Evolutionary conservation across 129 eudicot species (phyloP).

Genomic region (Helichrysum umbraculigerum): DNA sequence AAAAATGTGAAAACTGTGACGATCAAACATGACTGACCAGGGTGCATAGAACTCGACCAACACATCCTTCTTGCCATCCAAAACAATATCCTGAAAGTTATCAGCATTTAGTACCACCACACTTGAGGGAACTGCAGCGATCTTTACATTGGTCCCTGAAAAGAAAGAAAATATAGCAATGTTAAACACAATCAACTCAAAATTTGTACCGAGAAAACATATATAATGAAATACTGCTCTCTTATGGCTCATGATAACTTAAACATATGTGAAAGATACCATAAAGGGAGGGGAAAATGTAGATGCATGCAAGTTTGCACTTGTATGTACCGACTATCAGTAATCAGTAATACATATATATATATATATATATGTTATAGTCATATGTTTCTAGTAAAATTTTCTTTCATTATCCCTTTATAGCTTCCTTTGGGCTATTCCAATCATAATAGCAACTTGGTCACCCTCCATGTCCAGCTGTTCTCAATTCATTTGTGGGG

Average conservation of each 20-base stretch:
- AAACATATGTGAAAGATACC: slow-evolving; percentile 14
- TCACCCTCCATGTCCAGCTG: background rate
- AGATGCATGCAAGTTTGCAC: background rate
- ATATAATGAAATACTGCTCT: background rate
- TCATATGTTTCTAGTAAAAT: too few relatives aligned
- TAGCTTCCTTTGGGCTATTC: background rate
- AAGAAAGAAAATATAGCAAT: slow-evolving; percentile 6
- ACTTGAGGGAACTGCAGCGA: slow-evolving; percentile 78
- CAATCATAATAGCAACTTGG: background rate
- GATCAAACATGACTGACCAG: slow-evolving; percentile 50
- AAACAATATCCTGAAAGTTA: slow-evolving; percentile 79
- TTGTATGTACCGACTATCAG: background rate
- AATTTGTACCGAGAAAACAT: background rate
- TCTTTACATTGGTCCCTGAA: slow-evolving; percentile 88
- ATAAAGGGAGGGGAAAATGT: background rate
- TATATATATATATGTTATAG: too few relatives aligned
- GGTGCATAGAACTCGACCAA: slow-evolving; percentile 99
- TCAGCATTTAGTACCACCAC: slow-evolving; percentile 84
- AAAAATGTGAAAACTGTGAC: slow-evolving; percentile 13
- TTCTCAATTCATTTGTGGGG: background rate
- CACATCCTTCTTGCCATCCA: slow-evolving; percentile 82
- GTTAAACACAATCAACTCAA: slow-evolving; percentile 21
- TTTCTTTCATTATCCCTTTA: background rate
- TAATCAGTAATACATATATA: background rate
- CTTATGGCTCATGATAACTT: slow-evolving; percentile 17